These are phyloP conservation scores for Lactarius sanguifluus DNA, from an alignment of 768 basidiomycete genomes.

Conservation along the genomic window DNA sequence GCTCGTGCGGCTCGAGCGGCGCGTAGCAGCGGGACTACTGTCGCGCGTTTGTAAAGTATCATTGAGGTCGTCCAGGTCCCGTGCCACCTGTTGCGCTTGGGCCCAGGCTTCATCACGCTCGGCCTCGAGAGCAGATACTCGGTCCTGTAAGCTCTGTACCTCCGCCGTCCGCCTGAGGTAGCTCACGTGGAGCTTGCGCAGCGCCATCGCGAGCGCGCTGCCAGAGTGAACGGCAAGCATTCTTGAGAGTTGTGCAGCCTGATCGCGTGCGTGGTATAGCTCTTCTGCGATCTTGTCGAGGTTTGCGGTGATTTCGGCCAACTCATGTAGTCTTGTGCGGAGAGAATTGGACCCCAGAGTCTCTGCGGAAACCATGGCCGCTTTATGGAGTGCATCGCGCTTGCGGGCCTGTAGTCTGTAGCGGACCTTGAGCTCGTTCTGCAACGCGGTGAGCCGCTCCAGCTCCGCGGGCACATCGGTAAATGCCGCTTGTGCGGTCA, in stretches of 20 bases:
- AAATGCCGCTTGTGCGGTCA: slow-evolving; percentile 62
- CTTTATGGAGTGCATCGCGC: slow-evolving; percentile 53
- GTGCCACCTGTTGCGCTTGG: slow-evolving; percentile 65
- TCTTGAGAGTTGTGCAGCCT: slow-evolving; percentile 61
- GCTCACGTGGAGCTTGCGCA: slow-evolving; percentile 74
- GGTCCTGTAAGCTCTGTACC: slow-evolving; percentile 52
- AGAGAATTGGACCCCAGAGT: slow-evolving; percentile 42
- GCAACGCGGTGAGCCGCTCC: slow-evolving; percentile 53
- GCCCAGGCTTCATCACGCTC: slow-evolving; percentile 80
- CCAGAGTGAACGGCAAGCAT: slow-evolving; percentile 65
- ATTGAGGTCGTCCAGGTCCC: slow-evolving; percentile 59
- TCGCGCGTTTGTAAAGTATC: slow-evolving; percentile 37
- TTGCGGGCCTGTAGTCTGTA: slow-evolving; percentile 60
- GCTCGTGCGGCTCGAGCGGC: slow-evolving; percentile 45
- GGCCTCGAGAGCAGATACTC: slow-evolving; percentile 53
- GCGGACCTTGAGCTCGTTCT: slow-evolving; percentile 59
- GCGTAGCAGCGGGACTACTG: slow-evolving; percentile 19
- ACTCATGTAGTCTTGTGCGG: slow-evolving; percentile 53
- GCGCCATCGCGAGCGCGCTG: slow-evolving; percentile 78
- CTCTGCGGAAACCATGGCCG: slow-evolving; percentile 46
- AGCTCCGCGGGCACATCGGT: slow-evolving; percentile 65
- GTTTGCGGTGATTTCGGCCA: slow-evolving; percentile 52
- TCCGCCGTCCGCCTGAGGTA: slow-evolving; percentile 65
- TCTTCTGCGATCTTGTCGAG: slow-evolving; percentile 68
- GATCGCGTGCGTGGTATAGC: slow-evolving; percentile 60